Evolutionary conservation across 2,329 filamentous ascomycete species (phyloP).

Genomic region (Didymella pinodella): DNA sequence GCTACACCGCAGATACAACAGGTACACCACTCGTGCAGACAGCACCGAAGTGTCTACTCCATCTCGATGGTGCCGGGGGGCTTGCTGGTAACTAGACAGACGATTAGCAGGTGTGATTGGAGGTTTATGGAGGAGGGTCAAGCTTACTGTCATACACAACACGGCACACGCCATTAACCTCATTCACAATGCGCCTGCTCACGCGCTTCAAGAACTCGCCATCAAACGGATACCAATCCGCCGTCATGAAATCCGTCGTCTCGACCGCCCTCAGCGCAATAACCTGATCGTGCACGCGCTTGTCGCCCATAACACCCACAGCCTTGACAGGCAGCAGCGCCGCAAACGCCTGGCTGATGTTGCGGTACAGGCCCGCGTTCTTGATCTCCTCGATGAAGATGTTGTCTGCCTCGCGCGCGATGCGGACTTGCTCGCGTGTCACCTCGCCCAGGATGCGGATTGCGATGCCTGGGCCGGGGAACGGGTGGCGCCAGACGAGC

Average conservation of each 20-base stretch:
- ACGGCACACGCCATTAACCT: constrained; percentile 74
- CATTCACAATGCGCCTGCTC: constrained; percentile 74
- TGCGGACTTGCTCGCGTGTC: constrained; percentile 78
- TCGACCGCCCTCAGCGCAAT: constrained; percentile 69
- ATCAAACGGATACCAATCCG: constrained; percentile 72
- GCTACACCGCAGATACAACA: not conserved
- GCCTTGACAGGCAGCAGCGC: constrained; percentile 71
- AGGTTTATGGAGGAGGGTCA: not conserved
- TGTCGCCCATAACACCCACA: constrained; percentile 75
- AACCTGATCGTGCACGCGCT: constrained; percentile 70
- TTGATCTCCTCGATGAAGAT: constrained; percentile 82
- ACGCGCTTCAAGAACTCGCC: constrained; percentile 71
- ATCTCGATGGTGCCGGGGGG: constrained; percentile 78
- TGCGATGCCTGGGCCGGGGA: constrained; percentile 77
- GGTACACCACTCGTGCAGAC: not conserved
- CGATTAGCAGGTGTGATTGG: constrained; percentile 18
- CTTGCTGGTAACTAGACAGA: constrained; percentile 65
- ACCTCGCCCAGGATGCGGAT: constrained; percentile 87
- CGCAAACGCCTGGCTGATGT: constrained; percentile 75
- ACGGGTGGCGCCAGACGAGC: constrained; percentile 81
- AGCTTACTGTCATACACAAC: constrained; percentile 73
- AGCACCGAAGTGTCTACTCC: constrained; percentile 59
- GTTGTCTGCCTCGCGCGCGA: constrained; percentile 77
- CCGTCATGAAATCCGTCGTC: constrained; percentile 77
- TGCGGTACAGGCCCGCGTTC: constrained; percentile 73